Evolutionary conservation across 352 stramenopile genomes (phyloP), one percentile per base, ranked within the genome.

Genomic region (Globisporangium polare): DNA sequence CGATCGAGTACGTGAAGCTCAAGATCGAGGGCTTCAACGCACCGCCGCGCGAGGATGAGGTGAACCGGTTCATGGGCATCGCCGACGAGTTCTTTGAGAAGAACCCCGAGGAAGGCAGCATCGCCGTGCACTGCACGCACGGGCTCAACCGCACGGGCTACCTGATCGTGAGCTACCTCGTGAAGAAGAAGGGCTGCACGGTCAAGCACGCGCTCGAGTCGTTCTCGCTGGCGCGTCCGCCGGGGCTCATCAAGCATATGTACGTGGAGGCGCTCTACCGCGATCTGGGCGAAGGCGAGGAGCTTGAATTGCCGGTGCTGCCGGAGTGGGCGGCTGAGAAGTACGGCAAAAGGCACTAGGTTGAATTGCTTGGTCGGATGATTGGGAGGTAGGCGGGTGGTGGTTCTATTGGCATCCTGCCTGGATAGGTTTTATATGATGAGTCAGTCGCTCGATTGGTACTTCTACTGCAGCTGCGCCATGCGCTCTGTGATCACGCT

Each of bases 221-320:
- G n/a, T 94, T 94, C 56, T 68, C 64, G 6, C 58, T 66, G 33
- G 79, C 85, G 41, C 72, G 85, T 37, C 81, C 80, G 29, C 85
- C 85, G 6, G 85, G 85, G 53, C 60, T 94, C 13, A 90, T 94
- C 68, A 92, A 92, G 65, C 79, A 90, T 66, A 86, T 89, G 76
- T 94, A 92, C 66, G 72, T 94, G 15, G 69, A 91, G 61, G 80
- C 88, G 18, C 73, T 94, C 42, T 90, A 87, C 59, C 73, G 68
- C 35, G 58, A 61, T 20, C 72, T 88, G 27, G 83, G 76, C 0
- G 63, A 59, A 3, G 58, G 59, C 2, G 80, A 83, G 42, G 47
- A 63, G n/a, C 63, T 89, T 15, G 57, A 71, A 52, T 55, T 92
- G 27, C 85, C 85, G 9, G 63, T 72, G 51, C 62, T 94, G 7